A percentile compares a stretch with the other conserved stretches of the same genome.
These are phyloP conservation scores for Strobilomyces dryophilus DNA, from an alignment of 768 basidiomycete genomes.

Conservation along the genomic window DNA sequence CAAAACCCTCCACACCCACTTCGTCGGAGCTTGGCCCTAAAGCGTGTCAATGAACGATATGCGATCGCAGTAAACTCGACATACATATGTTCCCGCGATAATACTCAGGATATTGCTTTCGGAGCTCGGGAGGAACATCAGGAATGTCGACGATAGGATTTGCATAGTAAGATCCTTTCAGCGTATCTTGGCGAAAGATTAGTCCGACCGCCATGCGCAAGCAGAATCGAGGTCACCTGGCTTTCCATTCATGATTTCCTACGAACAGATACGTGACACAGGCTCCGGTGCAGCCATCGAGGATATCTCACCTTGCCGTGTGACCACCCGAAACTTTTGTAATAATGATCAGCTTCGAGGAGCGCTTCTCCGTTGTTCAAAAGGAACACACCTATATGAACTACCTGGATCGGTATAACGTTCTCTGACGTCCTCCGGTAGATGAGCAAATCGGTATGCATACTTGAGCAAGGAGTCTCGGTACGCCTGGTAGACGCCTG, in stretches of 20 bases:
- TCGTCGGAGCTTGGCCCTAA: slow-evolving; percentile 65
- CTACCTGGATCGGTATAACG: slow-evolving; percentile 68
- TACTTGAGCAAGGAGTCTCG: slow-evolving; percentile 72
- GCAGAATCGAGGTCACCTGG: slow-evolving; percentile 47
- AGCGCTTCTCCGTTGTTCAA: background rate
- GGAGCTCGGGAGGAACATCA: slow-evolving; percentile 53
- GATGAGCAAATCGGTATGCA: slow-evolving; percentile 68
- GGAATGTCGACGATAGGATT: slow-evolving; percentile 66
- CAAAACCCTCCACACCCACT: slow-evolving; percentile 66
- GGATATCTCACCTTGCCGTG: slow-evolving; percentile 74
- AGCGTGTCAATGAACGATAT: background rate
- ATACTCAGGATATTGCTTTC: slow-evolving; percentile 69
- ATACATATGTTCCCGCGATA: slow-evolving; percentile 88
- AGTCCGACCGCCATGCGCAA: background rate
- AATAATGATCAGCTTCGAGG: background rate
- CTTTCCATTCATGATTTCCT: slow-evolving; percentile 97
- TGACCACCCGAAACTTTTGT: slow-evolving; percentile 87
- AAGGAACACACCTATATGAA: slow-evolving; percentile 61
- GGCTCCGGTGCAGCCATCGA: background rate
- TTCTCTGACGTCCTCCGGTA: slow-evolving; percentile 66
- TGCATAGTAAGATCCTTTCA: slow-evolving; percentile 95
- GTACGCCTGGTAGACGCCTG: slow-evolving; percentile 53
- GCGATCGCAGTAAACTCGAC: slow-evolving; percentile 4
- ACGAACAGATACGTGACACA: background rate
- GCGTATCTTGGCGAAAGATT: slow-evolving; percentile 47